Evolutionary conservation across 1,284 basidiomycete species (phyloP), one percentile per base, ranked within the genome.

Genomic region (Fistulinella staudtii): DNA sequence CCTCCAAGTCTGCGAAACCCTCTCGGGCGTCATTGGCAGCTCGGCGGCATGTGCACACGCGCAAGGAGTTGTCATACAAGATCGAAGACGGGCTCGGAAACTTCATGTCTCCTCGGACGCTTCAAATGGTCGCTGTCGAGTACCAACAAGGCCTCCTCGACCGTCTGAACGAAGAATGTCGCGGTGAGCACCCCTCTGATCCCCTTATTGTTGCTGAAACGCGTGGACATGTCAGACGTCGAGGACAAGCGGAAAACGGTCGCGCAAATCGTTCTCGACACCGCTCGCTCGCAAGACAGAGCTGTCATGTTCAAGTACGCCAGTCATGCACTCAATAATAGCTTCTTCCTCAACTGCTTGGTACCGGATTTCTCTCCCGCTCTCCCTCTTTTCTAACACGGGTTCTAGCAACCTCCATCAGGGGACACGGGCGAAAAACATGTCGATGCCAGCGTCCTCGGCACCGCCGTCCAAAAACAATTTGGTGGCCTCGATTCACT

Each of bases 301-400:
- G 76, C 82, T 4, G 70, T 94, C 37, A 82, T 83, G 28, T 98
- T 94, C 71, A 96, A 92, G 70, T 93, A 94, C 60, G 93, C 93
- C 3, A 88, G 87, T 51, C 79, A 92, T 41, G 91, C 95, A 10
- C 73, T 97, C 52, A 99, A 99, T 72, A 98, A 97, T 66, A 85
- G 83, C 58, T 99, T 93, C 76, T 99, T 98, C 76, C 77, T 99
- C 22, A 79, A 88, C 56, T 76, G 75, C 45, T 73, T 99, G 36
- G 90, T 94, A 65, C 49, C 89, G 78, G 34, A 31, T 27, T 38
- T 49, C 43, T 39, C 44, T 33, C 33, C 40, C 27, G 28, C 41
- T 24, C 15, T 6, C 9, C 3, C 20, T 14, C 35, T 29, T 14
- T 17, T 18, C 35, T 37, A 8, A n/a, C 18, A 14, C 11, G 15